Percentiles rank a stretch among this genome's conserved stretches.
Conservation (phyloP, 1,139 yeast genomes). For the Candida anutae region DNA sequence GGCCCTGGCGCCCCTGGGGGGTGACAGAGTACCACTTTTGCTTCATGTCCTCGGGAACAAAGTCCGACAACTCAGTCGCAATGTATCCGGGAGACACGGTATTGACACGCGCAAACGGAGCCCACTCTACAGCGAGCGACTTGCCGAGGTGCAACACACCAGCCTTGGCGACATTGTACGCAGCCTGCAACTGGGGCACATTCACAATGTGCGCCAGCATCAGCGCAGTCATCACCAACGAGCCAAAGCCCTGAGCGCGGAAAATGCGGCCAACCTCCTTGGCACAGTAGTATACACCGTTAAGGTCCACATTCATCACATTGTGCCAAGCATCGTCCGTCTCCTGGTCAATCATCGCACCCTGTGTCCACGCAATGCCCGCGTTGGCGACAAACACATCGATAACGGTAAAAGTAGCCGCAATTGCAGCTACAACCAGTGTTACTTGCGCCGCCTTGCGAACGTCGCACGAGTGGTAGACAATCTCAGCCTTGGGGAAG, state of each 20-base stretch:
- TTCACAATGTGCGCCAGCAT: slow-evolving; percentile 62
- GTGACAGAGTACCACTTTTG: slow-evolving; percentile 14
- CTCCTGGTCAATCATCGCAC: slow-evolving; percentile 28
- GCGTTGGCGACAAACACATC: slow-evolving; percentile 51
- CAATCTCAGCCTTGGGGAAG: slow-evolving; percentile 25
- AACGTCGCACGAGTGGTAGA: slow-evolving; percentile 34
- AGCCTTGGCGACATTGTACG: slow-evolving; percentile 44
- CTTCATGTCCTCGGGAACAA: slow-evolving; percentile 14
- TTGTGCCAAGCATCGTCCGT: slow-evolving; percentile 39
- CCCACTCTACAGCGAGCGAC: slow-evolving; percentile 26
- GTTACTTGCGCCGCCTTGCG: slow-evolving; percentile 32
- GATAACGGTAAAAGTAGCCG: slow-evolving; percentile 29
- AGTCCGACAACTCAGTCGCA: slow-evolving; percentile 16
- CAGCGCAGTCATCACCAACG: slow-evolving; percentile 54
- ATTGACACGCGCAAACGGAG: slow-evolving; percentile 25
- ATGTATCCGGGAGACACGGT: slow-evolving; percentile 27
- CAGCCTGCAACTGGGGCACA: slow-evolving; percentile 57
- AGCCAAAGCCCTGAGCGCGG: slow-evolving; percentile 36
- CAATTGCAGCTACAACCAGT: slow-evolving; percentile 23
- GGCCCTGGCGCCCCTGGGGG: slow-evolving; percentile 16
- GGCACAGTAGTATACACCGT: slow-evolving; percentile 41
- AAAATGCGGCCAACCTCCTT: slow-evolving; percentile 34
- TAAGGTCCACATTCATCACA: slow-evolving; percentile 36
- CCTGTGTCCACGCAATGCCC: slow-evolving; percentile 41
- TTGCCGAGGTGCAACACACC: slow-evolving; percentile 24